phyloP scores from a whole-genome alignment of 2,329 filamentous ascomycete genomes.

The Blumeria graminis region DNA sequence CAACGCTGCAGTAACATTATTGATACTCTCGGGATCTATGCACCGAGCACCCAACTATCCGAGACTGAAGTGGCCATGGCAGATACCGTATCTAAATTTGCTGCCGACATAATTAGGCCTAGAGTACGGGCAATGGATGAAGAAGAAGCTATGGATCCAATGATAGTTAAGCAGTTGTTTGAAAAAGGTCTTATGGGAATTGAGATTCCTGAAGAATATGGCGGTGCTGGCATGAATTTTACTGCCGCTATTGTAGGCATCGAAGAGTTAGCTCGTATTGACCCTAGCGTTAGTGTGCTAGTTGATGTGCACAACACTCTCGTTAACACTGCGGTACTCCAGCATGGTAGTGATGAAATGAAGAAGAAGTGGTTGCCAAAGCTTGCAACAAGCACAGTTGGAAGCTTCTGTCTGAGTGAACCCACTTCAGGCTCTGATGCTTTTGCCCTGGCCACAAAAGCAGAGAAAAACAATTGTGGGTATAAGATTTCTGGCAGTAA shows the following conservation, averaged over 20 bases:
- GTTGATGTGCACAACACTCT: conserved; percentile 97
- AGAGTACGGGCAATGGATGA: conserved; percentile 96
- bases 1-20: too few relatives aligned
- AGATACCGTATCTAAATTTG: conserved; percentile 77
- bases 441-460: conserved; percentile 82
- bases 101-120: conserved; percentile 66
- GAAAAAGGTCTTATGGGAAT: conserved; percentile 95
- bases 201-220: conserved; percentile 92
- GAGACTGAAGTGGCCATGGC: conserved; percentile 78
- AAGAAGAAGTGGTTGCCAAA: conserved; percentile 78
- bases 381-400: conserved; percentile 72
- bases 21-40: too few relatives aligned
- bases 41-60: conserved; percentile 78
- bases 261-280: conserved; percentile 81
- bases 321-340: conserved; percentile 79
- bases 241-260: conserved; percentile 89
- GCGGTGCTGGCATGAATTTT: conserved; percentile 97
- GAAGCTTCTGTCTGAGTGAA: conserved; percentile 77
- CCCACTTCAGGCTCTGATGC: conserved; percentile 85
- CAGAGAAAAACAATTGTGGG: conserved; percentile 56
- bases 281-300: conserved; percentile 84
- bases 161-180: conserved; percentile 75
- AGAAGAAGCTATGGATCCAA: conserved; percentile 75
- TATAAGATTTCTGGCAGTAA: conserved; percentile 80
- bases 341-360: conserved; percentile 51